phyloP scores from a whole-genome alignment of 306 rosid genomes.

The Oemleria cerasiformis region DNA sequence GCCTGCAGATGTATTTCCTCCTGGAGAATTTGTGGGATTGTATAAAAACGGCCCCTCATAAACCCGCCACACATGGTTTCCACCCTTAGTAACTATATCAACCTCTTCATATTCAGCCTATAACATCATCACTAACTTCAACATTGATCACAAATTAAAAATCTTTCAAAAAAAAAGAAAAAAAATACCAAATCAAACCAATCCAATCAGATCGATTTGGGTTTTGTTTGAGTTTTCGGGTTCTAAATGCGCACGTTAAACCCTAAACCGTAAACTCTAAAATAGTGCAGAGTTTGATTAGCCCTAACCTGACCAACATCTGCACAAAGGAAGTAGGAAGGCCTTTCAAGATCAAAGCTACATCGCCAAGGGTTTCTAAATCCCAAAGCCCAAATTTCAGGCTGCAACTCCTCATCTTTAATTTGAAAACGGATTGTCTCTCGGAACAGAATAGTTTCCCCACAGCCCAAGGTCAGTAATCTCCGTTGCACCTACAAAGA shows the following conservation, averaged over 20 bases:
- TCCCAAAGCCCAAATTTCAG: slow-evolving; percentile 39
- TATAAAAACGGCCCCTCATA: slow-evolving; percentile 30
- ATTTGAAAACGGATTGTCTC: slow-evolving; percentile 37
- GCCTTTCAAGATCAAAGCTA: slow-evolving; percentile 39
- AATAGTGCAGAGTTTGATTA: background rate
- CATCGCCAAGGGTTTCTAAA: slow-evolving; percentile 37
- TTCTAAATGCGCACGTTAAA: no score
- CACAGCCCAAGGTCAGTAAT: slow-evolving; percentile 22
- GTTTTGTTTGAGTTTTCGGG: no score
- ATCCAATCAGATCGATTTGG: no score
- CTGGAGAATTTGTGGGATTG: slow-evolving; percentile 26
- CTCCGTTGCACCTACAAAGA: slow-evolving; percentile 17
- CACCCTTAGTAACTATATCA: slow-evolving; percentile 36
- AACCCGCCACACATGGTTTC: slow-evolving; percentile 38
- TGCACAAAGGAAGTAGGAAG: slow-evolving; percentile 40
- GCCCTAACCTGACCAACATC: slow-evolving; percentile 39
- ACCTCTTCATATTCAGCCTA: slow-evolving; percentile 36
- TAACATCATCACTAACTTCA: background rate
- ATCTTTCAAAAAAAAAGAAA: background rate
- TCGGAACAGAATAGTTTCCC: slow-evolving; percentile 37
- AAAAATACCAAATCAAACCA: background rate
- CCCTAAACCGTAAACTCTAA: no score
- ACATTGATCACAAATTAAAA: background rate
- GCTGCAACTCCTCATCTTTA: slow-evolving; percentile 28
- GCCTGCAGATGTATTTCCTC: slow-evolving; percentile 24